Evolutionary conservation across 371 early-diverging fungal species (phyloP).

Genomic region (Mucor indicus): DNA sequence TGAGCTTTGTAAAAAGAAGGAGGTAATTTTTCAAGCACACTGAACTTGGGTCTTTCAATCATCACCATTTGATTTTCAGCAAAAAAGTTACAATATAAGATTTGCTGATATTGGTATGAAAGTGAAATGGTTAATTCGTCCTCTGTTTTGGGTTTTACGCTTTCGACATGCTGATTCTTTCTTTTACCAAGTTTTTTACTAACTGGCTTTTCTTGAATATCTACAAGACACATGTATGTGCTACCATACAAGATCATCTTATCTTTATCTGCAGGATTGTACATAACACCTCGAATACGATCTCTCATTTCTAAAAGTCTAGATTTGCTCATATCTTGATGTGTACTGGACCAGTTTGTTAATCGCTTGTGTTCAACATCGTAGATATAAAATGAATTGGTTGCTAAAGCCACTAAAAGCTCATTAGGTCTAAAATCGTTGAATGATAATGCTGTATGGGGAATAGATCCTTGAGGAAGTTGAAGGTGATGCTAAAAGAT

Average conservation of each 20-base stretch:
- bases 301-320: conserved; percentile 60
- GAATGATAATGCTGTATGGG: conserved; percentile 76
- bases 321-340: conserved; percentile 48
- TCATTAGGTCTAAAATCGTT: conserved; percentile 58
- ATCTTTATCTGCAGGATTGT: conserved; percentile 63
- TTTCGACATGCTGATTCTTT: conserved; percentile 29
- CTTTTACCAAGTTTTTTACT: conserved; percentile 20
- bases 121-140: conserved; percentile 39
- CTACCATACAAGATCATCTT: conserved; percentile 70
- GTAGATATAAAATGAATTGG: conserved; percentile 76
- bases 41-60: conserved; percentile 82
- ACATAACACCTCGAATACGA: conserved; percentile 70
- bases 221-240: conserved; percentile 70
- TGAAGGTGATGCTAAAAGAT: conserved; percentile 57
- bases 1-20: conserved; percentile 81
- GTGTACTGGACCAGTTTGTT: conserved; percentile 78
- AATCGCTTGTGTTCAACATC: conserved; percentile 67
- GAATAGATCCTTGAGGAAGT: conserved; percentile 64
- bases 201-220: conserved; percentile 55
- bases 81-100: conserved; percentile 74
- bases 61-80: conserved; percentile 73
- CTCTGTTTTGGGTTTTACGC: conserved; percentile 14
- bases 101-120: conserved; percentile 77
- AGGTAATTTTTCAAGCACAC: conserved; percentile 76
- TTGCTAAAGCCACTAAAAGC: conserved; percentile 62